Evolutionary conservation across 1,139 yeast genomes (phyloP).

Genomic region (Debaryomyces fabryi): DNA sequence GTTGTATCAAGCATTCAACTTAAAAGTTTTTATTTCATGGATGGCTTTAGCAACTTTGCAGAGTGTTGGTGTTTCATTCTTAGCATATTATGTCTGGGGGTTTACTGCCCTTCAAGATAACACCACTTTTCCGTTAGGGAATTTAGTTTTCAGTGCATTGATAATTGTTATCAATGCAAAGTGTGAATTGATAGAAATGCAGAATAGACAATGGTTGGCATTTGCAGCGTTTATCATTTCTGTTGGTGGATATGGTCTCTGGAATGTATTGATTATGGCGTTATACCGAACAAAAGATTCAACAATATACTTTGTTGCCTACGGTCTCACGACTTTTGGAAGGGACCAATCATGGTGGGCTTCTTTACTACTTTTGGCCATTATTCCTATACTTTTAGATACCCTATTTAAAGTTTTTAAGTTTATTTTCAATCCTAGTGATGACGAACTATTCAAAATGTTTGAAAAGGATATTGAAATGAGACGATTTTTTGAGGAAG

Average conservation of each 20-base stretch:
- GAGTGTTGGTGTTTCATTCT: conserved; percentile 70
- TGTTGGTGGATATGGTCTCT: conserved; percentile 81
- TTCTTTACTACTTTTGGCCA: conserved; percentile 55
- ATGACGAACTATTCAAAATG: conserved; percentile 76
- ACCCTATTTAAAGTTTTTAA: conserved; percentile 60
- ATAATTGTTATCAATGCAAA: conserved; percentile 75
- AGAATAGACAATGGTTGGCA: conserved; percentile 73
- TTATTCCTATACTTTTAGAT: conserved; percentile 69
- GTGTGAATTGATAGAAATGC: conserved; percentile 83
- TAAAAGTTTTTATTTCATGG: conserved; percentile 75
- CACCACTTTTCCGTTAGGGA: conserved; percentile 80
- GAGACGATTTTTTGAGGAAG: conserved; percentile 70
- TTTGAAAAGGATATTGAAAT: conserved; percentile 72
- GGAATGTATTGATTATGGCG: conserved; percentile 79
- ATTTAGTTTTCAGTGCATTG: conserved; percentile 70
- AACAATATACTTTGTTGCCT: conserved; percentile 70
- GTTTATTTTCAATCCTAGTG: conserved; percentile 63
- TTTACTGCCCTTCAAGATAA: conserved; percentile 66
- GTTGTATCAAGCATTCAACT: conserved; percentile 71
- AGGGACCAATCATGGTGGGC: conserved; percentile 87
- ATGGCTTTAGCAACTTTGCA: conserved; percentile 75
- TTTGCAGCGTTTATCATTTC: conserved; percentile 72
- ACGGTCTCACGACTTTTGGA: conserved; percentile 78
- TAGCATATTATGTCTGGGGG: conserved; percentile 71
- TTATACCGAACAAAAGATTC: conserved; percentile 61